Evolutionary conservation across 2,329 filamentous ascomycete genomes (phyloP).

Genomic region (Lithohypha guttulata): DNA sequence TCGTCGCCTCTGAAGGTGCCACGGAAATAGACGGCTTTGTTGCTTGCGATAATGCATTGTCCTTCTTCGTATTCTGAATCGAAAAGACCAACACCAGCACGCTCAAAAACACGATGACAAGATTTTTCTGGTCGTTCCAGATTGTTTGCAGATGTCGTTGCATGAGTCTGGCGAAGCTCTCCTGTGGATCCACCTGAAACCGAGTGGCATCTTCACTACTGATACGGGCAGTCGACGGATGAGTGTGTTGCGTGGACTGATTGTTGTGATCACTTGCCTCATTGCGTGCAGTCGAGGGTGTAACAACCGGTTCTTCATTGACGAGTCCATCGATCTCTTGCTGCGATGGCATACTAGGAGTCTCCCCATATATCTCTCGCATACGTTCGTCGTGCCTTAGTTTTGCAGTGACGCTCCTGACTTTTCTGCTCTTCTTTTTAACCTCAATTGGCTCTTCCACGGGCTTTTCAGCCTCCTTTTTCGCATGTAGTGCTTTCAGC

Average conservation of each 20-base stretch:
- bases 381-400: constrained; percentile 12
- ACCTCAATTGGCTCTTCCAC: constrained; percentile 1
- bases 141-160: constrained; percentile 34
- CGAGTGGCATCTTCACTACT: too few relatives aligned
- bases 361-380: constrained; percentile 18
- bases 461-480: constrained; percentile 17
- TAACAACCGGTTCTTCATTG: constrained; percentile 8
- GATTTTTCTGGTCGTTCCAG: constrained; percentile 43
- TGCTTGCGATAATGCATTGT: too few relatives aligned
- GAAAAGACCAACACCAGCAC: constrained; percentile 34
- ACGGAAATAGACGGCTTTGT: too few relatives aligned
- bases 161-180: not conserved
- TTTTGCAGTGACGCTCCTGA: constrained; percentile 1
- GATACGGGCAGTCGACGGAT: too few relatives aligned
- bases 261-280: not conserved
- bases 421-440: constrained; percentile 1
- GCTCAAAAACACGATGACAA: constrained; percentile 39
- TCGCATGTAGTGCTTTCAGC: constrained; percentile 32
- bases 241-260: not conserved
- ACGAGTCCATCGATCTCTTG: constrained; percentile 20
- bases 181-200: not conserved
- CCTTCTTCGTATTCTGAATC: constrained; percentile 4
- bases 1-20: too few relatives aligned
- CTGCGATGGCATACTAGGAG: constrained; percentile 11
- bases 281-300: not conserved